Base-by-base conservation (phyloP, 208 protist genomes). In the Trypanosoma grayi region DNA sequence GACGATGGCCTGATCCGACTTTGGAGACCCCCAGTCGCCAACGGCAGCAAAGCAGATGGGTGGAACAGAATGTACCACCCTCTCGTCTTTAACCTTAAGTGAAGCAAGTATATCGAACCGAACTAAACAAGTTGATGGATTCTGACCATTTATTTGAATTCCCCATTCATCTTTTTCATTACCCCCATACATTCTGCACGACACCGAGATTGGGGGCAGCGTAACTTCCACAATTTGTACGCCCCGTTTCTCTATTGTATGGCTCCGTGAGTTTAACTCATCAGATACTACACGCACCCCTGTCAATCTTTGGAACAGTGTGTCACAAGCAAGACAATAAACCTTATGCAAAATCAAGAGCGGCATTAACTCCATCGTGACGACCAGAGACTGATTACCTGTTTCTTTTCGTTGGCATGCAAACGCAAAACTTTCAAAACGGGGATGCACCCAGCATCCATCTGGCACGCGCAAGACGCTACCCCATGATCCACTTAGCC, bases 31-130 rank as follows among this genome's bases (percentile, higher is more conserved):
- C 65, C 65, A 63, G 24, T 64, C 65, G 7, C 65, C 65, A 31
- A 70, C 22, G 37, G 65, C 43, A 10, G 46, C 56, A 55, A 70
- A 70, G 25, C 65, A 70, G 4, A 70, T 57, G 2, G 50, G 45
- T 11, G 65, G 53, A 14, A 56, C 24, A 14, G 54, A 28, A 10
- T 22, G 9, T 33, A 39, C 6, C 11, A 3, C 8, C 6, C 8
- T 41, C 31, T 7, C 1, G 22, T 34, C 6, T 25, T 2, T 2
- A 2, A 34, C n/a, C n/a, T 60, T 36, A 20, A 44, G 9, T 25
- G 36, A 45, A n/a, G 24, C 62, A 58, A 68, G 33, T 43, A 60
- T 31, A 39, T 60, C 51, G 44, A 68, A 59, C 5, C 51, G 36
- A 41, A 60, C 36, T 18, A 68, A 24, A 30, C 53, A 55, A 7